Evolutionary conservation across 2,329 filamentous ascomycete species (phyloP).

Genomic region (Arthrobotrys entomopaga): DNA sequence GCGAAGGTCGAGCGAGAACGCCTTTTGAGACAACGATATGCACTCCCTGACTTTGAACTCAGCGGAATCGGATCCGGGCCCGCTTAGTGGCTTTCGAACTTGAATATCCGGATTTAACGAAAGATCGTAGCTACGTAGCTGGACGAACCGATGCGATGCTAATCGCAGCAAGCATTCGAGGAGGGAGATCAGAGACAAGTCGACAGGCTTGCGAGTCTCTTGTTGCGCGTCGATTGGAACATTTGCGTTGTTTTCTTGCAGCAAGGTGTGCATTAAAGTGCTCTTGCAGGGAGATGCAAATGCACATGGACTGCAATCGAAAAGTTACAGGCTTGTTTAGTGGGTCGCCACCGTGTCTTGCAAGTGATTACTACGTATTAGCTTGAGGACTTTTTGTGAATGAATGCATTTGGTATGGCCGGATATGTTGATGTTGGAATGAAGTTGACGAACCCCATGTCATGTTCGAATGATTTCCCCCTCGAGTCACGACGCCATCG

Average conservation of each 20-base stretch:
- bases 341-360: slow-evolving; percentile 49
- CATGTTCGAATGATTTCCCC: too few species aligned
- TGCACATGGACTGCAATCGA: slow-evolving; percentile 17
- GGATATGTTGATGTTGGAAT: slow-evolving; percentile 31
- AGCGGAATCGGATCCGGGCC: slow-evolving; percentile 21
- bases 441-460: slow-evolving; percentile 13
- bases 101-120: slow-evolving; percentile 14
- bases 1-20: slow-evolving; percentile 18
- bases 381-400: slow-evolving; percentile 13
- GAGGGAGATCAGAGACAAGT: neutral
- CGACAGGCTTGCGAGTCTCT: neutral
- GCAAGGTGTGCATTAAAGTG: too few species aligned
- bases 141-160: too few species aligned
- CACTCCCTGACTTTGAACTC: slow-evolving; percentile 30
- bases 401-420: slow-evolving; percentile 33
- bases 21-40: slow-evolving; percentile 30
- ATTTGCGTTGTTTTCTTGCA: slow-evolving; percentile 43
- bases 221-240: slow-evolving; percentile 43
- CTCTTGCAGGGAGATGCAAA: slow-evolving; percentile 13
- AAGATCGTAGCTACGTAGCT: slow-evolving; percentile 26
- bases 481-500: slow-evolving; percentile 20
- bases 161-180: too few species aligned
- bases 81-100: slow-evolving; percentile 18
- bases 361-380: slow-evolving; percentile 8
- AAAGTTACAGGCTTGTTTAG: slow-evolving; percentile 25